Base-by-base conservation (phyloP, 2,329 filamentous ascomycete genomes). In the Xylaria sp. region DNA sequence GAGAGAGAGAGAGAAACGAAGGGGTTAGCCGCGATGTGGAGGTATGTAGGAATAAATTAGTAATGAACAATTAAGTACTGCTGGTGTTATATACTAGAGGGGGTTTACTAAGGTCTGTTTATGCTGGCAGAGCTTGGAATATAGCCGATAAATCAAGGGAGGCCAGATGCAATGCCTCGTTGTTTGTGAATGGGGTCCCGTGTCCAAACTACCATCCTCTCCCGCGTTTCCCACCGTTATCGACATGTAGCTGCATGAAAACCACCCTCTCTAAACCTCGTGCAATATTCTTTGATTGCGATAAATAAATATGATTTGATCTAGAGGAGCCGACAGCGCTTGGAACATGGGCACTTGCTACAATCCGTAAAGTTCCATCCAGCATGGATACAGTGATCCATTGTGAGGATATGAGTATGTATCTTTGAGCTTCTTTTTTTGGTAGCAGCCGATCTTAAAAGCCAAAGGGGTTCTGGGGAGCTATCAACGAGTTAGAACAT, bases 391-490 rank as follows among this genome's bases (percentile, higher is more conserved):
- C 28, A 28, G 2, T 28, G 28, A 3, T 34, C 10, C 13, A 46
- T 54, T 28, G 59, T 57, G 57, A 15, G 12, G 18, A 34, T 46
- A 52, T 64, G 13, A n/a, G 50, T 39, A 10, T 37, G 50, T 37
- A 10, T 46, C n/a, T 12, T 46, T 51, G 44, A 18, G 3, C 34
- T 23, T 18, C 7, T n/a, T 37, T n/a, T 37, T 46, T 56, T 41
- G 23, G 46, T 20, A 10, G 41, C 20, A 6, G 31, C 62, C 31
- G n/a, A 20, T 15, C 58, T 75, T 69, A 80, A 72, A 87, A 87
- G 25, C 85, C 85, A 72, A 87, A 87, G 1, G 85, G 85, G 71
- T 87, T 87, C 70, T 87, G 80, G 13, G 85, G 85, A 37, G 85
- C 85, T 87, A 46, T 18, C 34, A 52, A 15, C 25, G 25, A 31